Percentiles rank a stretch among this genome's conserved stretches.
Evolutionary conservation across 768 basidiomycete genomes (phyloP).

Genomic region (Mycena latifolia): DNA sequence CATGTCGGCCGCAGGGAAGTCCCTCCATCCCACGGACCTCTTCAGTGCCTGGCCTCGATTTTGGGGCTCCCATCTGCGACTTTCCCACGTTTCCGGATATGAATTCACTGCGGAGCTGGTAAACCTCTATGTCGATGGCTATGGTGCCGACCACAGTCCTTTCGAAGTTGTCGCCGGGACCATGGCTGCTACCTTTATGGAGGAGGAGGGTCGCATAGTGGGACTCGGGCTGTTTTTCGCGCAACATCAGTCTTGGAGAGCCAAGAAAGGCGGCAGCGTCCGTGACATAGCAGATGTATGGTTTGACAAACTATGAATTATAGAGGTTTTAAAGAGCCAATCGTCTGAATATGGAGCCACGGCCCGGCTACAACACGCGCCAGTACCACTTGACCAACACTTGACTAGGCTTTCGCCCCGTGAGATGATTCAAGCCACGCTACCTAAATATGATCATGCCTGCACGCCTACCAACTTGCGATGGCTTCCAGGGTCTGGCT

Average conservation of each 20-base stretch:
- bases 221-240: slow-evolving; percentile 44
- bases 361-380: too few relatives aligned
- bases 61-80: slow-evolving; percentile 53
- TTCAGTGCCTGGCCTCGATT: slow-evolving; percentile 48
- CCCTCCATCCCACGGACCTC: slow-evolving; percentile 30
- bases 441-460: too few relatives aligned
- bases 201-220: slow-evolving; percentile 42
- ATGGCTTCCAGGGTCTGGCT: slow-evolving; percentile 44
- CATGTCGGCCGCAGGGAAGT: slow-evolving; percentile 31
- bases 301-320: slow-evolving; percentile 40
- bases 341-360: too few relatives aligned
- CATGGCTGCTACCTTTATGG: slow-evolving; percentile 38
- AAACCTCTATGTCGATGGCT: slow-evolving; percentile 51
- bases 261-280: slow-evolving; percentile 36
- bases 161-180: slow-evolving; percentile 38
- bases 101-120: slow-evolving; percentile 41
- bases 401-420: too few relatives aligned
- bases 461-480: background rate
- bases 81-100: slow-evolving; percentile 32
- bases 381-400: too few relatives aligned
- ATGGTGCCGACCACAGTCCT: slow-evolving; percentile 50
- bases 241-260: slow-evolving; percentile 37
- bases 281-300: slow-evolving; percentile 46
- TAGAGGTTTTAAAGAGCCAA: too few relatives aligned
- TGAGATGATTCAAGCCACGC: too few relatives aligned